Evolutionary conservation across 176 grass and related monocot genomes (phyloP), one percentile per base, ranked within the genome.

Genomic region (Phoenix dactylifera): DNA sequence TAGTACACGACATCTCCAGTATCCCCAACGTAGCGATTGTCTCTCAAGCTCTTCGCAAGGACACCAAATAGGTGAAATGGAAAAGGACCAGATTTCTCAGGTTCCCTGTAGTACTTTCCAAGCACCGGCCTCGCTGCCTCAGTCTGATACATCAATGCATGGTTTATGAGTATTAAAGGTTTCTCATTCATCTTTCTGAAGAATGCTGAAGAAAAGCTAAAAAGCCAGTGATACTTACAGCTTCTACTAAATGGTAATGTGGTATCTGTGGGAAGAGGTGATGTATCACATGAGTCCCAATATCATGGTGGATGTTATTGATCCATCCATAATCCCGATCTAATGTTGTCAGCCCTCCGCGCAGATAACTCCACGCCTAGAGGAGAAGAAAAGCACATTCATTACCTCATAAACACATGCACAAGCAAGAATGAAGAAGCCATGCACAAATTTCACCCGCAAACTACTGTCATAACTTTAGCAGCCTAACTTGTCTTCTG

Each of bases 241-340:
- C 90, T 76, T 95, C 90, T 15, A 95, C 57, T 57, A 95, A 79
- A 84, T 87, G 59, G 71, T 95, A 95, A 79, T 95, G 90, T 5
- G 90, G 90, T 50, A 95, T 95, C 76, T 95, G 90, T 0, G 86
- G 90, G 69, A 89, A 95, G 62, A 95, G 82, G 64, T 95, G 90
- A 70, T 95, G 90, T 50, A 95, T 87, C 68, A 90, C 90, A 77
- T 95, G 90, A 58, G 90, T 95, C 54, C 90, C 90, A 50, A 95
- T 95, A 68, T 95, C 90, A 72, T 95, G 90, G 71, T 95, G 90
- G 26, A 95, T 76, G 24, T 95, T 84, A 70, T 95, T 95, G 60
- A 95, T 89, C 86, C 55, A 76, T 52, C 90, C 90, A 54, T 95
- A 95, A 49, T 95, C 86, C 48, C 90, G 83, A 73, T 95, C 90